These are phyloP conservation scores for Gomphus bonarii DNA, from an alignment of 1,284 basidiomycete genomes.

Conservation along the genomic window DNA sequence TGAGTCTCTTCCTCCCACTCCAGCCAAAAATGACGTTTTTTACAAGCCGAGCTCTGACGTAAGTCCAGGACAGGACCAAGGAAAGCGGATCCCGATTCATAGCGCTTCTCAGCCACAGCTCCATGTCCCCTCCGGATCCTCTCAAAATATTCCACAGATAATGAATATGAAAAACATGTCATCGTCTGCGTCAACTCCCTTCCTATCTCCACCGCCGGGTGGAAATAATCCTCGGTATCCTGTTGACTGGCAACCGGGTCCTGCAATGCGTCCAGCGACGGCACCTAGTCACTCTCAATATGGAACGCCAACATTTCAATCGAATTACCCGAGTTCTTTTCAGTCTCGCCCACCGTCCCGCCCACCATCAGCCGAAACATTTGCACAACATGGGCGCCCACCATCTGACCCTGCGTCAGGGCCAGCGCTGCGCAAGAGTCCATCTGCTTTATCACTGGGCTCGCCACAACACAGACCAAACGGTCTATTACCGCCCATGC, in stretches of 20 bases:
- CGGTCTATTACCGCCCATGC: conserved; percentile 20
- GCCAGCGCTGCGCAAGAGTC: conserved; percentile 38
- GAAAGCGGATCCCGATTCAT: not conserved
- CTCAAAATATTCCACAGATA: not conserved
- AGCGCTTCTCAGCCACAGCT: not conserved
- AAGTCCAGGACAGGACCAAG: not conserved
- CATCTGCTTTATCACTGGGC: conserved; percentile 51
- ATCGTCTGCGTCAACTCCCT: conserved; percentile 26
- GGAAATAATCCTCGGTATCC: conserved; percentile 24
- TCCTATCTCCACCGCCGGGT: conserved; percentile 32
- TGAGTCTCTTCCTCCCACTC: not conserved
- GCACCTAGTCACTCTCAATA: conserved; percentile 8
- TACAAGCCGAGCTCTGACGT: not conserved
- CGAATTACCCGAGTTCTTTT: not conserved
- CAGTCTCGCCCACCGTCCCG: not conserved
- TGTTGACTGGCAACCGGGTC: conserved; percentile 16
- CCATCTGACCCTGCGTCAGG: conserved; percentile 27
- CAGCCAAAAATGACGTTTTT: not conserved
- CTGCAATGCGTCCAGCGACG: conserved; percentile 10
- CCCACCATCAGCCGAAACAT: conserved; percentile 13
- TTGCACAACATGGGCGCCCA: conserved; percentile 21
- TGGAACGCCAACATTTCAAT: conserved; percentile 4
- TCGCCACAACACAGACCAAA: conserved; percentile 40
- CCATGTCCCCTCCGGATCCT: not conserved
- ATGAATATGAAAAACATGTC: conserved; percentile 1